Evolutionary conservation across 148 eudicot genomes (phyloP).

Genomic region (Silene uniflora): DNA sequence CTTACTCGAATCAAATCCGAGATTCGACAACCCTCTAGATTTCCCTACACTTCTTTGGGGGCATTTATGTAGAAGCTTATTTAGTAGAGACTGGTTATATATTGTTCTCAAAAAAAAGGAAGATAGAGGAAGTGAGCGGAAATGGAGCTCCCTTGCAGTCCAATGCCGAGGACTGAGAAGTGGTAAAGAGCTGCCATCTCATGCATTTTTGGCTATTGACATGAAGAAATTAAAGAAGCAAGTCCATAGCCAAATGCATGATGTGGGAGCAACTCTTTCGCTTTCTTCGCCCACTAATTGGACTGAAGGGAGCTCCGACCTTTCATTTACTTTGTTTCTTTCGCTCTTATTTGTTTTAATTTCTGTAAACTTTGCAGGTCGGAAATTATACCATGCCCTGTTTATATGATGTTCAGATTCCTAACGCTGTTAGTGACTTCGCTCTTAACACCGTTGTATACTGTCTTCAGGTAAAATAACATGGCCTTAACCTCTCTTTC

Average conservation of each 20-base stretch:
- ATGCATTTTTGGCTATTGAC: constrained; percentile 48
- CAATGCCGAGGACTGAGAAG: constrained; percentile 59
- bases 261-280: constrained; percentile 65
- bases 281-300: constrained; percentile 53
- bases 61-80: not conserved
- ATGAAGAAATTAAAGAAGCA: constrained; percentile 2
- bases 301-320: constrained; percentile 83
- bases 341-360: not conserved
- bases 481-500: not conserved
- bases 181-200: constrained; percentile 67
- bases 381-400: not conserved
- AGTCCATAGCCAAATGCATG: constrained; percentile 55
- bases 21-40: no score
- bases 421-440: not conserved
- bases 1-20: no score
- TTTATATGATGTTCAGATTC: not conserved
- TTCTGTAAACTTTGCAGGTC: not conserved
- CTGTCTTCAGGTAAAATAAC: not conserved
- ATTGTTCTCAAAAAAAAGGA: no score
- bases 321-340: not conserved
- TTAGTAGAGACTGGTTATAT: not conserved
- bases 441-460: not conserved
- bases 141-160: constrained; percentile 60
- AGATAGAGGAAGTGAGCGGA: not conserved
- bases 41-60: no score